Conservation (phyloP, 1,284 basidiomycete species). For the Vanrija pseudolonga region DNA sequence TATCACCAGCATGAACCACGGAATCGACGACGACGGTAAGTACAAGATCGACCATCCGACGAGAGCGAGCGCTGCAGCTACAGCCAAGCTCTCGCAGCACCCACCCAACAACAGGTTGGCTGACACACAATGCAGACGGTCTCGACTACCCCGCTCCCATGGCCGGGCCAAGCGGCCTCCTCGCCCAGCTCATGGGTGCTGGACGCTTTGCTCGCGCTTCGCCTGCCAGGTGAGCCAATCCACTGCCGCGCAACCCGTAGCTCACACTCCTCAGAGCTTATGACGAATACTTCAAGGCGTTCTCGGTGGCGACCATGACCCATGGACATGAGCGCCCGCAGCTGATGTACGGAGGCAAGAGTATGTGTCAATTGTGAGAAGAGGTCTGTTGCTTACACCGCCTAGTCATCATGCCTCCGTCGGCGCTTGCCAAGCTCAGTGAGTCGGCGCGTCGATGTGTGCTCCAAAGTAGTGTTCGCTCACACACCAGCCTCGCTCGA, state of each 20-base stretch:
- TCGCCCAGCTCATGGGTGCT: constrained; percentile 28
- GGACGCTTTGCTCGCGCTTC: constrained; percentile 13
- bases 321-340: constrained; percentile 44
- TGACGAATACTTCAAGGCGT: constrained; percentile 51
- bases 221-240: constrained; percentile 22
- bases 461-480: neutral
- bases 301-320: constrained; percentile 49
- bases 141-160: constrained; percentile 17
- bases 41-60: neutral
- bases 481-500: constrained; percentile 65
- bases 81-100: neutral
- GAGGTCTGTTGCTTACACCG: constrained; percentile 5
- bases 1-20: constrained; percentile 42
- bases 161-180: constrained; percentile 24
- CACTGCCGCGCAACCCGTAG: neutral
- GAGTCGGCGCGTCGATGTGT: constrained; percentile 24
- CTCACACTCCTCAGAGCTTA: constrained; percentile 29
- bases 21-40: constrained; percentile 43
- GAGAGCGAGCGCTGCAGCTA: neutral
- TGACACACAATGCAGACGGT: constrained; percentile 12
- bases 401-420: constrained; percentile 94
- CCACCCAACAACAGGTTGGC: neutral
- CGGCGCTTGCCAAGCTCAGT: constrained; percentile 82
- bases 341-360: constrained; percentile 80
- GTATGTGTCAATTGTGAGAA: constrained; percentile 56